A percentile compares a stretch with the other conserved stretches of the same genome.
These are phyloP conservation scores for Blastocystis sp. DNA, from an alignment of 352 stramenopile genomes.

Conservation along the genomic window DNA sequence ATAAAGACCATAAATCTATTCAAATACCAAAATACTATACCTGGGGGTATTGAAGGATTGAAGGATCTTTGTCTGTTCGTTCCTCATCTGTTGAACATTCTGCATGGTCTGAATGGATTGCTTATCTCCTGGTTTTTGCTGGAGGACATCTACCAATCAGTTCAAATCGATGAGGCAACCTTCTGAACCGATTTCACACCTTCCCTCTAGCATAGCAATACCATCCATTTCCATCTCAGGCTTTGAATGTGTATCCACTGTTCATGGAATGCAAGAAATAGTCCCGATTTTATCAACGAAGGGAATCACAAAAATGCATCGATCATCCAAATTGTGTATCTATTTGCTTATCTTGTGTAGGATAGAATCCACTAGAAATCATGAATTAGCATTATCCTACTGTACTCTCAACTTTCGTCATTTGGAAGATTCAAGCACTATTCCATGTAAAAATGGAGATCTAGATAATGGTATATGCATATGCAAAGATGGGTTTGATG, in stretches of 20 bases:
- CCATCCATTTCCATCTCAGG: background rate
- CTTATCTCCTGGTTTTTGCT: background rate
- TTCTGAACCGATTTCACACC: too few relatives aligned
- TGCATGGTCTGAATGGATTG: conserved; percentile 19
- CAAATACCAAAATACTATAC: background rate
- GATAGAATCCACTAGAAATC: too few relatives aligned
- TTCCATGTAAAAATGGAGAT: background rate
- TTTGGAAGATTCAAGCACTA: background rate
- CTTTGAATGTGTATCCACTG: background rate
- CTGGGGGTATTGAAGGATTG: conserved; percentile 37
- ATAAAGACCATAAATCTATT: background rate
- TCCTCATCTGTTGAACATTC: conserved; percentile 14
- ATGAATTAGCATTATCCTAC: too few relatives aligned
- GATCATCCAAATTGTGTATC: too few relatives aligned
- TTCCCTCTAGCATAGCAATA: too few relatives aligned
- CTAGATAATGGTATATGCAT: background rate
- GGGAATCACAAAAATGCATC: too few relatives aligned
- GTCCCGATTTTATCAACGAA: too few relatives aligned
- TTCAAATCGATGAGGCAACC: background rate
- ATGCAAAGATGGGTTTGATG: background rate
- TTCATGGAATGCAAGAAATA: background rate
- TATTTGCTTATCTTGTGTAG: too few relatives aligned
- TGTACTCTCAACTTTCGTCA: background rate
- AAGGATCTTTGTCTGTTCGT: conserved; percentile 30
- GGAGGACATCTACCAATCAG: background rate